phyloP scores from a whole-genome alignment of 2,329 filamentous ascomycete species.

The Aspergillus arachidicola region DNA sequence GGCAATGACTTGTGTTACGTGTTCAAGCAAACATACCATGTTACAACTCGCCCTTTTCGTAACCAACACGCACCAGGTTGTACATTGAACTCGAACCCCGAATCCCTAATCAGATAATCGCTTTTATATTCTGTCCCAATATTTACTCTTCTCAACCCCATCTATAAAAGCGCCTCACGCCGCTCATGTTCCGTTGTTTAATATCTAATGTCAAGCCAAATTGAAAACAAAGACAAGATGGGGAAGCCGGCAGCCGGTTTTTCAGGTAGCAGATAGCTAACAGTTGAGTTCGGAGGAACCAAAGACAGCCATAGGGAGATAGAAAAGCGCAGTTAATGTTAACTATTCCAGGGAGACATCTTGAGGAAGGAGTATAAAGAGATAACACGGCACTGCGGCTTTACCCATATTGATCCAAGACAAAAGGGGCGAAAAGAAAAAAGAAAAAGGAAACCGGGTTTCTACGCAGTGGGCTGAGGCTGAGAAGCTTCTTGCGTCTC shows the following conservation, averaged over 20 bases:
- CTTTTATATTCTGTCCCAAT: slow-evolving; percentile 11
- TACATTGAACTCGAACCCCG: neutral
- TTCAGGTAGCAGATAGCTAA: slow-evolving; percentile 1
- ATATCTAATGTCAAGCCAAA: slow-evolving; percentile 19
- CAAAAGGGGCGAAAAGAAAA: slow-evolving; percentile 10
- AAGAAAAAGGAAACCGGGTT: slow-evolving; percentile 8
- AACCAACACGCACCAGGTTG: neutral
- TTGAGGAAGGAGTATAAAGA: slow-evolving; percentile 11
- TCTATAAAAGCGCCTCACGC: slow-evolving; percentile 22
- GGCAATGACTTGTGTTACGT: neutral
- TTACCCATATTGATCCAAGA: slow-evolving; percentile 25
- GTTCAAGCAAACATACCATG: neutral
- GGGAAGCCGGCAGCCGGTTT: neutral
- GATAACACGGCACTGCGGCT: slow-evolving; percentile 13
- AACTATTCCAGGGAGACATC: slow-evolving; percentile 10
- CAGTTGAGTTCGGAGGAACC: slow-evolving; percentile 1
- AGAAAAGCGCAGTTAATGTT: slow-evolving; percentile 7
- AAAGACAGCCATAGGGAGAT: slow-evolving; percentile 5
- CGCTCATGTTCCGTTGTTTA: slow-evolving; percentile 18
- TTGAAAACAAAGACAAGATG: slow-evolving; percentile 2
- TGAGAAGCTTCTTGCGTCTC: slow-evolving; percentile 30
- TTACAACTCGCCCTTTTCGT: neutral
- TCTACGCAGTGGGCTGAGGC: slow-evolving; percentile 35
- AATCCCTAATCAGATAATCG: slow-evolving; percentile 3
- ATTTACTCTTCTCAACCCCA: slow-evolving; percentile 12